Conservation (phyloP, 148 eudicot species). For the Beta vulgaris region DNA sequence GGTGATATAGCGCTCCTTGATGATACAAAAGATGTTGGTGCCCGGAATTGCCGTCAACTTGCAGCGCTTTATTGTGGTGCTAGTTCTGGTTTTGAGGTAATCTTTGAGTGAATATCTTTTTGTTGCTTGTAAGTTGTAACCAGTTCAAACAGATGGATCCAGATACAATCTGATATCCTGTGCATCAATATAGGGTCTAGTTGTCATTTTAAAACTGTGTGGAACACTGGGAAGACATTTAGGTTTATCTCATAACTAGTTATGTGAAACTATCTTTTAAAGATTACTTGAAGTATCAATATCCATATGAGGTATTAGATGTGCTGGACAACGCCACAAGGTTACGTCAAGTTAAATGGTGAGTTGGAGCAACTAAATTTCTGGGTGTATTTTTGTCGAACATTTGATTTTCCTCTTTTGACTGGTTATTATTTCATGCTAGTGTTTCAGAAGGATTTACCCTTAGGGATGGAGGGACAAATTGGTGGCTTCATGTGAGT, state of each 20-base stretch:
- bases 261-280: neutral
- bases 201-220: neutral
- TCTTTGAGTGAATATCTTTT: neutral
- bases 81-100: slow-evolving; percentile 94
- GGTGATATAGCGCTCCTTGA: slow-evolving; percentile 75
- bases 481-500: no score
- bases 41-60: slow-evolving; percentile 71
- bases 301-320: neutral
- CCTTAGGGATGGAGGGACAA: no score
- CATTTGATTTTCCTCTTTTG: no score
- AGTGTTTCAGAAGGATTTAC: no score
- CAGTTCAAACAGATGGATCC: neutral
- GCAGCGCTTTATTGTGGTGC: slow-evolving; percentile 93
- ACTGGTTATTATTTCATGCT: no score
- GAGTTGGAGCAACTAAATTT: no score
- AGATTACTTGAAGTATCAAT: neutral
- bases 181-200: neutral
- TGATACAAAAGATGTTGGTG: slow-evolving; percentile 80
- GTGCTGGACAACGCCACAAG: no score
- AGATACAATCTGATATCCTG: neutral
- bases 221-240: neutral
- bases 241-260: neutral
- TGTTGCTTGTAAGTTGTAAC: neutral
- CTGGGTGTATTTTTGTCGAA: no score
- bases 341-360: no score